Base-by-base conservation (phyloP, 2,329 filamentous ascomycete species). In the Aspergillus niger region DNA sequence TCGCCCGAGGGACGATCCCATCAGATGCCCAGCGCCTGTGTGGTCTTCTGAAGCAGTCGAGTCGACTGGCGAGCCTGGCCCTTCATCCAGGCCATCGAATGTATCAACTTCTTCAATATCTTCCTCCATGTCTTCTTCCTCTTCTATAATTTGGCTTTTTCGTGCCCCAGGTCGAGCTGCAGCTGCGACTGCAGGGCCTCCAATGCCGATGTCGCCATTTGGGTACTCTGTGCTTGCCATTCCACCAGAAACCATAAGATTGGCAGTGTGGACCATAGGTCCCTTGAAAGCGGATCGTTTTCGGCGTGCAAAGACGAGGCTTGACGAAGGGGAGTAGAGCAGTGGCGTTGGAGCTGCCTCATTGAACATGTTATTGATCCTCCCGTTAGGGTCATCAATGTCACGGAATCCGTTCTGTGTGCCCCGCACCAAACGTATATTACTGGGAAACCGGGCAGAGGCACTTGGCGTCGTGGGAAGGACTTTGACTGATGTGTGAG, bases 401-500 rank as follows among this genome's bases (percentile, higher is more conserved):
- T 75, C 72, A 26, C 69, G 68, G 13, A 65, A 61, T 8, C 69
- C 64, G 57, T 68, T 67, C 22, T 69, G 69, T 30, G 72, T 64
- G 15, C 74, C 87, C 30, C 92, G 86, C 1, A 94, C 91, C 11
- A 97, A 82, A 2, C 94, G 89, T 61, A 97, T 91, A 66, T 93
- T 96, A 55, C 88, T 91, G 0, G 94, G 93, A 69, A 98, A 96
- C 1, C 86, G 80, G 15, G 83, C 81, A 2, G 85, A 79, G n/a
- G 77, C 77, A 0, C 90, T 93, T 0, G 94, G 94, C 0, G 93
- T 97, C 0, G 91, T 91, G 1, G 95, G 94, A 2, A 98, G 86
- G n/a, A 98, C 90, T 78, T 98, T 98, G 69, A 98, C 90, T 0
- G 91, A 96, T 67, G 91, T 86, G 73, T 97, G 92, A 1, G 95